Percentiles rank a stretch among this genome's conserved stretches.
Evolutionary conservation across 1,139 yeast genomes (phyloP).

Genomic region (Suhomyces yuchorum): DNA sequence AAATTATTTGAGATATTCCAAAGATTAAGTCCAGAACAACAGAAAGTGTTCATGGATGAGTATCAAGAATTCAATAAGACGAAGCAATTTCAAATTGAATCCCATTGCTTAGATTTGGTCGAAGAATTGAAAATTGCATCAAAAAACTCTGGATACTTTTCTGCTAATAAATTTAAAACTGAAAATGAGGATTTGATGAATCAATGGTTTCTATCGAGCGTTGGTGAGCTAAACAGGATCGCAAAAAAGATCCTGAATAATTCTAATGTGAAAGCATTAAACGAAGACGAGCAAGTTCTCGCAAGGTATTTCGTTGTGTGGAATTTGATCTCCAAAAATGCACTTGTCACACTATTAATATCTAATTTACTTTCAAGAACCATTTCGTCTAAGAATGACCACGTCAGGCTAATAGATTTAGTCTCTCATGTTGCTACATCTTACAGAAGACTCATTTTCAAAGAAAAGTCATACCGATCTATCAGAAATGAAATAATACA

Average conservation of each 20-base stretch:
- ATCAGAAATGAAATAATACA: constrained; percentile 16
- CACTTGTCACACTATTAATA: constrained; percentile 26
- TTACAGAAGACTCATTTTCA: constrained; percentile 19
- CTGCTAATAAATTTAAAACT: constrained; percentile 11
- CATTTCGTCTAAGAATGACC: constrained; percentile 20
- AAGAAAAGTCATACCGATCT: constrained; percentile 14
- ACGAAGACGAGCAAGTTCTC: constrained; percentile 19
- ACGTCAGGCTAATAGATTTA: constrained; percentile 21
- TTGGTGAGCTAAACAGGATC: constrained; percentile 9
- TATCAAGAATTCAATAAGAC: constrained; percentile 27
- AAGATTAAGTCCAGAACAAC: constrained; percentile 12
- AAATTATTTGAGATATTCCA: constrained; percentile 26
- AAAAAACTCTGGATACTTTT: constrained; percentile 10
- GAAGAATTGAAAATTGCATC: constrained; percentile 14
- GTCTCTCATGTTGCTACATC: constrained; percentile 18
- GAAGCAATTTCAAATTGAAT: constrained; percentile 32
- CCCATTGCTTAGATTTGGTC: constrained; percentile 23
- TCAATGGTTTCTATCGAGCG: constrained; percentile 18
- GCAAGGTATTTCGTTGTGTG: constrained; percentile 22
- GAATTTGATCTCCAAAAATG: constrained; percentile 22
- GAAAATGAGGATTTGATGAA: constrained; percentile 15
- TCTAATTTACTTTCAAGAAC: constrained; percentile 25
- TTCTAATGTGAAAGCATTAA: background rate
- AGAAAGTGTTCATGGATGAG: constrained; percentile 21
- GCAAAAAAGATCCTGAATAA: constrained; percentile 4